phyloP scores from a whole-genome alignment of 2,329 filamentous ascomycete species.

The Teratosphaeria nubilosa region DNA sequence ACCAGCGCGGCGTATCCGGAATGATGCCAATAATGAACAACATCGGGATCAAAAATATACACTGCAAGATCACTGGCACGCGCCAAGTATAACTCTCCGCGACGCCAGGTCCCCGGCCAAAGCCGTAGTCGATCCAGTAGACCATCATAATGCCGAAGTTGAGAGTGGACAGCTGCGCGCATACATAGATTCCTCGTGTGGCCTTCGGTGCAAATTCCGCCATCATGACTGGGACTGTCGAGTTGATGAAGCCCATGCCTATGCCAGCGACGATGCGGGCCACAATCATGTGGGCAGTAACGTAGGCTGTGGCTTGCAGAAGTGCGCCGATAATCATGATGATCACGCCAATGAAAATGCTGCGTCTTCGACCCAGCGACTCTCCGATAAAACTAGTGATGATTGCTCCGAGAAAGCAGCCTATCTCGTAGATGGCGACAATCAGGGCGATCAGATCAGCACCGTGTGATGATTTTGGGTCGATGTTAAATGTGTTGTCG shows the following conservation, averaged over 20 bases:
- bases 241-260: slow-evolving; percentile 39
- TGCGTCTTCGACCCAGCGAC: neutral
- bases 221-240: slow-evolving; percentile 36
- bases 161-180: slow-evolving; percentile 39
- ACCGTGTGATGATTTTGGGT: slow-evolving; percentile 25
- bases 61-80: slow-evolving; percentile 12
- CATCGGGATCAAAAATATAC: slow-evolving; percentile 41
- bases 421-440: neutral
- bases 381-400: neutral
- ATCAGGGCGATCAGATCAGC: slow-evolving; percentile 34
- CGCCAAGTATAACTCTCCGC: slow-evolving; percentile 32
- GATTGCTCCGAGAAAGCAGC: neutral
- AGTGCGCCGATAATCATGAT: slow-evolving; percentile 1
- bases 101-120: neutral
- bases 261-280: slow-evolving; percentile 41
- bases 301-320: neutral
- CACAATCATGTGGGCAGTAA: slow-evolving; percentile 33
- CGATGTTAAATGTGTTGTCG: slow-evolving; percentile 31
- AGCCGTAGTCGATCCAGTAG: slow-evolving; percentile 39
- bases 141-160: slow-evolving; percentile 20
- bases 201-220: slow-evolving; percentile 30
- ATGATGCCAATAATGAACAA: slow-evolving; percentile 36
- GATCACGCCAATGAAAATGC: neutral
- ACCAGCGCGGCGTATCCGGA: slow-evolving; percentile 46
- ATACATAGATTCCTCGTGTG: slow-evolving; percentile 30